Percentiles rank a stretch among this genome's conserved stretches.
Conservation (phyloP, 208 protist genomes). For the Leishmania amazonensis region DNA sequence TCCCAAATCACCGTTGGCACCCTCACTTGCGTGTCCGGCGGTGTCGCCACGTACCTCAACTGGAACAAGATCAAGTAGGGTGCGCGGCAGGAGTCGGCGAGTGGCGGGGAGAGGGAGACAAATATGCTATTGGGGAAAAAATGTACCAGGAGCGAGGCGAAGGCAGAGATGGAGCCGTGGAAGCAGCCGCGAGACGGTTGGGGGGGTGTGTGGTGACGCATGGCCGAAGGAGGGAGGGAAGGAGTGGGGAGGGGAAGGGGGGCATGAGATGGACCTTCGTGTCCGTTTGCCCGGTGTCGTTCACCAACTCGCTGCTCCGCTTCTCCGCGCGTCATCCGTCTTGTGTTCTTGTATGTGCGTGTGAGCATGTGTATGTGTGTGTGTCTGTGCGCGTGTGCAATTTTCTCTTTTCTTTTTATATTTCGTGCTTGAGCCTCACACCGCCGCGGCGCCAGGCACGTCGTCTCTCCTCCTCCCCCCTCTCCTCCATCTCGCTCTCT, state of each 20-base stretch:
- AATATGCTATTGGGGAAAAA: background rate
- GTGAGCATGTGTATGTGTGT: background rate
- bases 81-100: background rate
- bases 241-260: background rate
- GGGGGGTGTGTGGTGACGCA: background rate
- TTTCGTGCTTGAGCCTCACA: background rate
- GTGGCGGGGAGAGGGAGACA: background rate
- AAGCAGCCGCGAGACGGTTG: background rate
- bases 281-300: background rate
- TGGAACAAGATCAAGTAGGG: conserved; percentile 88
- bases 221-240: background rate
- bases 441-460: too few species aligned
- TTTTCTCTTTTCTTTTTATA: background rate
- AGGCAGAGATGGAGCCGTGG: background rate
- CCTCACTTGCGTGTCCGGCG: conserved; percentile 85
- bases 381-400: background rate
- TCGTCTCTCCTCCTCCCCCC: background rate
- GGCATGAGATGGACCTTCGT: background rate
- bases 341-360: background rate
- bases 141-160: background rate
- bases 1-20: conserved; percentile 59
- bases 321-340: background rate
- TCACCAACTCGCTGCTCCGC: background rate
- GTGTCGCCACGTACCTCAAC: conserved; percentile 89
- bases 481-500: background rate